Conservation (phyloP, 1,139 yeast genomes). For the Protomyces gravidus region DNA sequence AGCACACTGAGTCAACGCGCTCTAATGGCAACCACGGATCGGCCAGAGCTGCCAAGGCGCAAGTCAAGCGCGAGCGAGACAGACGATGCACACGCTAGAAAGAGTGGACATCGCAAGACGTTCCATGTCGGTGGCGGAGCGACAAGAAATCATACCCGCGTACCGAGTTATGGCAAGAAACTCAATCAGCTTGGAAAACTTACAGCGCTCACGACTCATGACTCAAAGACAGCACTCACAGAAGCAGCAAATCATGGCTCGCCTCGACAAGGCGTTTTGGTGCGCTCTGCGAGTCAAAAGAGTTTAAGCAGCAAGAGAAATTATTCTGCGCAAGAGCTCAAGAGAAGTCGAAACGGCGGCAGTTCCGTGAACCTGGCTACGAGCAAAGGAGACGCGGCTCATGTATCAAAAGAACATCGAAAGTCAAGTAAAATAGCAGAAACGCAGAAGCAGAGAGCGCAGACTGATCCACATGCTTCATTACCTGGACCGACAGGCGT, state of each 20-base stretch:
- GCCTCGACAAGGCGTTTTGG: neutral
- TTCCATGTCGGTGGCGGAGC: slow-evolving; percentile 14
- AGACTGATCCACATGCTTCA: no score
- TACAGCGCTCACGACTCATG: slow-evolving; percentile 14
- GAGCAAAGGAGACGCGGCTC: no score
- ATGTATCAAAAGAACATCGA: no score
- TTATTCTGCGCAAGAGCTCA: slow-evolving; percentile 9
- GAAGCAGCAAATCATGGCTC: neutral
- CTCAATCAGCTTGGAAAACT: slow-evolving; percentile 23
- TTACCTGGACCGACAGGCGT: no score
- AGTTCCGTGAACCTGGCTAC: neutral
- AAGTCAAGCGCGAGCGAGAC: slow-evolving; percentile 21
- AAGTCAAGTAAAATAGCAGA: no score
- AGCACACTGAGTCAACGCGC: no score
- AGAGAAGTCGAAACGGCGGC: slow-evolving; percentile 4
- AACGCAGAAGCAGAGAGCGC: neutral
- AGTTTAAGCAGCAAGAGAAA: slow-evolving; percentile 2
- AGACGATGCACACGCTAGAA: slow-evolving; percentile 6
- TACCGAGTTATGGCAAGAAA: slow-evolving; percentile 27
- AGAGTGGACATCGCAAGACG: slow-evolving; percentile 16
- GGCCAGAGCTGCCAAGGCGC: slow-evolving; percentile 14
- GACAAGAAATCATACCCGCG: slow-evolving; percentile 11
- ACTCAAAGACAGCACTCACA: neutral
- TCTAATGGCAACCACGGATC: no score
- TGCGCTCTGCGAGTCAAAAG: slow-evolving; percentile 19